These are phyloP conservation scores for Hypoxylon rickii DNA, from an alignment of 495 filamentous ascomycete genomes.

Conservation along the genomic window DNA sequence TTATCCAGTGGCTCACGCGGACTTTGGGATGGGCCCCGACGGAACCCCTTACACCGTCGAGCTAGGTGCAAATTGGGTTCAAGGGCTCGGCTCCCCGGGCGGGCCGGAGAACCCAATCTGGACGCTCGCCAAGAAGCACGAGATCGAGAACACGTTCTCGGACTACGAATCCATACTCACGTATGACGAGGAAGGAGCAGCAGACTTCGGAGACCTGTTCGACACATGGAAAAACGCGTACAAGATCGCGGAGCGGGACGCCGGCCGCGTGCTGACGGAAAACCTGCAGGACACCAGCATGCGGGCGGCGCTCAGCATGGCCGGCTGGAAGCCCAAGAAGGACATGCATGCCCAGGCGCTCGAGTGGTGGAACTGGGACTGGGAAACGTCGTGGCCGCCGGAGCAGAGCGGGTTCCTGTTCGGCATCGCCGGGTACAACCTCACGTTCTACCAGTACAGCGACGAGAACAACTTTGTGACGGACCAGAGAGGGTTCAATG, in stretches of 20 bases:
- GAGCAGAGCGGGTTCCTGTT: constrained; percentile 41
- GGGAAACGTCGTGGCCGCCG: constrained; percentile 57
- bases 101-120: constrained; percentile 73
- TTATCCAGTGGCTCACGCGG: constrained; percentile 47
- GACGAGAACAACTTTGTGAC: constrained; percentile 69
- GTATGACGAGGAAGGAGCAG: constrained; percentile 60
- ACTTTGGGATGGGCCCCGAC: constrained; percentile 58
- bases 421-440: constrained; percentile 41
- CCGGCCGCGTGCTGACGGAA: constrained; percentile 60
- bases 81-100: constrained; percentile 62
- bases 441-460: constrained; percentile 46
- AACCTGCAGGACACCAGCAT: constrained; percentile 68
- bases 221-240: constrained; percentile 59
- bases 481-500: constrained; percentile 71
- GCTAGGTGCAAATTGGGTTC: constrained; percentile 74
- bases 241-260: constrained; percentile 54
- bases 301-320: constrained; percentile 62
- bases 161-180: constrained; percentile 65
- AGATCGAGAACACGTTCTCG: constrained; percentile 64
- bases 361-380: constrained; percentile 64
- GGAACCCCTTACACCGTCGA: constrained; percentile 66
- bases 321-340: constrained; percentile 67
- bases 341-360: constrained; percentile 63
- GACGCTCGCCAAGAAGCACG: constrained; percentile 68
- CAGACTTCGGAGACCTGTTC: constrained; percentile 56